Base-by-base conservation (phyloP, 768 basidiomycete species). In the Lepiota venenata region DNA sequence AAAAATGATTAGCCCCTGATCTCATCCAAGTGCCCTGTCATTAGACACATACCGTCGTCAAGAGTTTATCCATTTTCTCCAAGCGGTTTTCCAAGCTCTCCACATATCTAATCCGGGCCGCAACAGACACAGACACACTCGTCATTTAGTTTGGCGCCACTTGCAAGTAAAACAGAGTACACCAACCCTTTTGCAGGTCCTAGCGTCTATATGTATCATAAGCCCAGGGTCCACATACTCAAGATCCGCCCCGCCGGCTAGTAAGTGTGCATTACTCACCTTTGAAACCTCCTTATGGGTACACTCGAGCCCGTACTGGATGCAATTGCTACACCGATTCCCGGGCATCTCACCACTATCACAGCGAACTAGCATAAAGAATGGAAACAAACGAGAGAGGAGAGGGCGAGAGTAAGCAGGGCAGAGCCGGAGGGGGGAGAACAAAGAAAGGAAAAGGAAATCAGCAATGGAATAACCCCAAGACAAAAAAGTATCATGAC, bases 201-300 rank as follows among this genome's bases (percentile, higher is more conserved):
- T 20, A 85, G 74, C 45, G 77, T 74, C 78, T 79, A 52, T 7
- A 32, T 20, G 14, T 11, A 43, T 16, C 25, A 22, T 32, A 4
- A 22, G n/a, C 29, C 10, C 22, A 48, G 36, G 25, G 56, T 8
- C 37, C 51, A 5, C 49, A 25, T 11, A 32, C 21, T 25, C 43
- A 22, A 22, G 25, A 25, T 25, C 25, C 16, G 27, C n/a, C 49
- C 25, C 25, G 25, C 25, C 25, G 25, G 25, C 25, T 25, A 25
- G 5, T 25, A 25, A 25, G 5, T 29, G 47, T 47, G 36, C 2
- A 66, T 14, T 3, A 75, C 74, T 47, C 56, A 85, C 85, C 79
- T 85, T 87, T 10, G 83, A 81, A 16, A 83, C 78, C 67, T 87
- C 84, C 50, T 81, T 75, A 62, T 88, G 87, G 1, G 82, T 85